A percentile compares a stretch with the other conserved stretches of the same genome.
These are phyloP conservation scores for Leccinum colubrinum DNA, from an alignment of 1,284 basidiomycete genomes.

Conservation along the genomic window DNA sequence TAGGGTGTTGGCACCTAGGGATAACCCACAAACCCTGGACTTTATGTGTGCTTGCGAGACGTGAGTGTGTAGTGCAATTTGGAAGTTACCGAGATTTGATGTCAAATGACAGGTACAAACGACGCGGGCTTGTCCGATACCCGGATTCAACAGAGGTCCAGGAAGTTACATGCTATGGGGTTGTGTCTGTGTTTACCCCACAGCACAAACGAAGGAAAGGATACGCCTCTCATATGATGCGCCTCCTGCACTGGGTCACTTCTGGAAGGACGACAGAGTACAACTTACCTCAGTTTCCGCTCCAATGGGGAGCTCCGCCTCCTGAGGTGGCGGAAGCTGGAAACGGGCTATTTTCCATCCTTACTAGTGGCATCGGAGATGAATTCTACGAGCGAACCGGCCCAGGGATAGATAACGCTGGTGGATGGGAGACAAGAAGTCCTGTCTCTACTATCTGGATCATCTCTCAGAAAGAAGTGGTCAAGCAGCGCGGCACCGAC, in stretches of 20 bases:
- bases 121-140: constrained; percentile 26
- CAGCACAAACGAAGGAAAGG: constrained; percentile 39
- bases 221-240: constrained; percentile 50
- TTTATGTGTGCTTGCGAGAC: constrained; percentile 47
- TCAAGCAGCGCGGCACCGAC: background rate
- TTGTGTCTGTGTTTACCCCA: constrained; percentile 48
- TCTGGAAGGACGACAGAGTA: constrained; percentile 26
- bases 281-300: constrained; percentile 36
- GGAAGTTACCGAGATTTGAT: background rate
- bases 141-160: constrained; percentile 17
- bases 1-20: constrained; percentile 45
- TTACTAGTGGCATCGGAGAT: constrained; percentile 64
- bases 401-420: constrained; percentile 28
- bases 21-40: constrained; percentile 38
- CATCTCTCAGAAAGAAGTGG: constrained; percentile 14
- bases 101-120: constrained; percentile 21
- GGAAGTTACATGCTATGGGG: constrained; percentile 35
- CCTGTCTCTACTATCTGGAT: constrained; percentile 47
- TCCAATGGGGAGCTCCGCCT: constrained; percentile 39
- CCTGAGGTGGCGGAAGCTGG: constrained; percentile 20
- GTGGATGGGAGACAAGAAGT: constrained; percentile 49
- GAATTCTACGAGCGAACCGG: constrained; percentile 52
- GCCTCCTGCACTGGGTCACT: constrained; percentile 46
- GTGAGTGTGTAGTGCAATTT: constrained; percentile 28
- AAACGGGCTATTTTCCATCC: constrained; percentile 46